Evolutionary conservation across 108 stramenopile species (phyloP), one percentile per base, ranked within the genome.

Genomic region (Skeletonema costatum): DNA sequence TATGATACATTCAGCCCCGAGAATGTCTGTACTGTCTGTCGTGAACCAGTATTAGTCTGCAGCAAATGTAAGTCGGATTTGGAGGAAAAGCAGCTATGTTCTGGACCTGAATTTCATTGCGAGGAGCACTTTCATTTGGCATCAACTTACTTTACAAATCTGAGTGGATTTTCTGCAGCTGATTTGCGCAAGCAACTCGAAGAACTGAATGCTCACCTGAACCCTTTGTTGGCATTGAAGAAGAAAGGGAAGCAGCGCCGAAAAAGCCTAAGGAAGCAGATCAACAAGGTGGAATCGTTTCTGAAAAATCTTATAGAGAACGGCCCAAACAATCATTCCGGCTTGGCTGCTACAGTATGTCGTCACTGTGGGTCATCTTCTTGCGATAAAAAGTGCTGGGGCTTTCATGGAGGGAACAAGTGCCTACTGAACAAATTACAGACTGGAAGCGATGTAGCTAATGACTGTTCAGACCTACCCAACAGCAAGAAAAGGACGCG

Each of bases 11-110:
- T 93, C 76, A 83, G 74, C 31, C 86, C 95, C 9, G 71, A 86
- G 46, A 84, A 85, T 71, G 83, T 93, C 29, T 96, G 96, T 72
- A 91, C 96, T n/a, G 92, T 93, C 12, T 96, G 96, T 71, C 85
- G 91, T 25, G 94, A 95, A 71, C 91, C 88, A 0, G 75, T 80
- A 4, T 71, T 95, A 68, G 81, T 92, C n/a, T 95, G 94, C 70
- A 6, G 39, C 0, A 3, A 33, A n/a, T 93, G 92, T 66, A 44
- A 46, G 11, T 32, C 9, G 33, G 73, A 61, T 33, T 71, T 76
- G 68, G 51, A 39, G 39, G 25, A 36, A 51, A 53, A 66, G 32
- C 80, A 81, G 53, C n/a, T 0, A 53, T 35, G 48, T 46, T 46
- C 56, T 19, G 35, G 74, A 71, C 44, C 64, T 13, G 94, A 95